These are phyloP conservation scores for Flaveria robusta DNA, from an alignment of 129 eudicot species.

Conservation along the genomic window DNA sequence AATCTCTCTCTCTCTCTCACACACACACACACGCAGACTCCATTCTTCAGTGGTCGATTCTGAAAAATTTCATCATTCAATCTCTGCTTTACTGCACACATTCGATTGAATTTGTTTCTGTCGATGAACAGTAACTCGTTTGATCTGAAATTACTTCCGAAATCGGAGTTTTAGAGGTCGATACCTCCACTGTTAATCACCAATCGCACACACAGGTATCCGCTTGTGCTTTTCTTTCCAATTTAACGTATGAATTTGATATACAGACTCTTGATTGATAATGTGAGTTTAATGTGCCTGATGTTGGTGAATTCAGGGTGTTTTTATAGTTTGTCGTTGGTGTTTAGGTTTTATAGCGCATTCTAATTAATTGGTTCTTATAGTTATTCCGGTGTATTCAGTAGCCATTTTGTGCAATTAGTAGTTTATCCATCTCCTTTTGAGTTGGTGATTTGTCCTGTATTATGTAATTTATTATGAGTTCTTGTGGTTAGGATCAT, in stretches of 20 bases:
- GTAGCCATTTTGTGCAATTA: conserved; percentile 19
- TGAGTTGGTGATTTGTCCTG: too few species aligned
- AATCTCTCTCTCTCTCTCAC: conserved; percentile 18
- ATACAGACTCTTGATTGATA: conserved; percentile 7
- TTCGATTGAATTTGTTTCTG: conserved; percentile 1
- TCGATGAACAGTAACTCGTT: conserved; percentile 1
- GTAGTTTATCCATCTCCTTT: background rate
- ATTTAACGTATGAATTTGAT: conserved; percentile 14
- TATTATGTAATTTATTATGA: too few species aligned
- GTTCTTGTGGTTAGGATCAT: conserved; percentile 8
- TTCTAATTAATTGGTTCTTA: background rate
- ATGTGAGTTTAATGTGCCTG: background rate
- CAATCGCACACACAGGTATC: conserved; percentile 17
- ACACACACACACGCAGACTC: conserved; percentile 15
- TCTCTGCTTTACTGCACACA: conserved; percentile 9
- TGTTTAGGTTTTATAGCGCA: too few species aligned
- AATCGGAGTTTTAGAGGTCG: conserved; percentile 25
- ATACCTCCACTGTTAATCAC: conserved; percentile 10
- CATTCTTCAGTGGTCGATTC: conserved; percentile 15
- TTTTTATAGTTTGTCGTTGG: too few species aligned
- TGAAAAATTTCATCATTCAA: conserved; percentile 22
- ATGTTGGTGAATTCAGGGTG: conserved; percentile 18
- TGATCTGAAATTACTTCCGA: conserved; percentile 18
- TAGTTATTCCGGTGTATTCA: conserved; percentile 5
- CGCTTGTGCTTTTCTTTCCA: background rate